These are phyloP conservation scores for Bacterosira constricta DNA, from an alignment of 108 stramenopile genomes.

Conservation along the genomic window DNA sequence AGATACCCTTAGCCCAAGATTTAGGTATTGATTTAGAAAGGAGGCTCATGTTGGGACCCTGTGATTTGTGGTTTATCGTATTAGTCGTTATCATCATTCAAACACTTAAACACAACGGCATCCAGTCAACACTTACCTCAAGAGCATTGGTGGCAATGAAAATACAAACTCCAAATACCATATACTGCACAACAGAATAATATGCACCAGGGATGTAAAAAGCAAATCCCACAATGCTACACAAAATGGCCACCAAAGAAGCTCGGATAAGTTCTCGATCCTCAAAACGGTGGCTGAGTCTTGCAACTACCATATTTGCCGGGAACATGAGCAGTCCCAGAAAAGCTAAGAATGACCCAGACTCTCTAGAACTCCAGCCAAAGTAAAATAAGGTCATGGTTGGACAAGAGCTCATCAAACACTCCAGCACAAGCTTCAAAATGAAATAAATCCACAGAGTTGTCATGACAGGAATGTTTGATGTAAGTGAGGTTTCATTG, in stretches of 20 bases:
- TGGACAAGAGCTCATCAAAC: conserved; percentile 53
- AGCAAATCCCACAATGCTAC: conserved; percentile 49
- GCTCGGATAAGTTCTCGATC: conserved; percentile 64
- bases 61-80: too few relatives aligned
- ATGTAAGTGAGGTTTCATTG: conserved; percentile 27
- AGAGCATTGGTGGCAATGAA: conserved; percentile 57
- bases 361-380: conserved; percentile 46
- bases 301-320: conserved; percentile 61
- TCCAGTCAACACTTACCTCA: too few relatives aligned
- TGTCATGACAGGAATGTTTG: conserved; percentile 64
- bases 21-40: conserved; percentile 76
- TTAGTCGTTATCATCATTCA: too few relatives aligned
- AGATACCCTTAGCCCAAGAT: conserved; percentile 75
- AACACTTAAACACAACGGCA: too few relatives aligned
- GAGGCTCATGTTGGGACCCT: conserved; percentile 78
- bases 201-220: conserved; percentile 34
- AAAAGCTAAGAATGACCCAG: conserved; percentile 56
- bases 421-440: conserved; percentile 67
- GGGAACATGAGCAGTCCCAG: conserved; percentile 70
- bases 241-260: conserved; percentile 47
- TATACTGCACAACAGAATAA: conserved; percentile 43
- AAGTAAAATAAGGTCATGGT: conserved; percentile 61
- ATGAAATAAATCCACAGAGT: conserved; percentile 68
- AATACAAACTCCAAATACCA: conserved; percentile 45
- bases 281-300: conserved; percentile 45